Percentiles rank a stretch among this genome's conserved stretches.
Conservation (phyloP, 495 filamentous ascomycete species). For the Platismatia glauca region DNA sequence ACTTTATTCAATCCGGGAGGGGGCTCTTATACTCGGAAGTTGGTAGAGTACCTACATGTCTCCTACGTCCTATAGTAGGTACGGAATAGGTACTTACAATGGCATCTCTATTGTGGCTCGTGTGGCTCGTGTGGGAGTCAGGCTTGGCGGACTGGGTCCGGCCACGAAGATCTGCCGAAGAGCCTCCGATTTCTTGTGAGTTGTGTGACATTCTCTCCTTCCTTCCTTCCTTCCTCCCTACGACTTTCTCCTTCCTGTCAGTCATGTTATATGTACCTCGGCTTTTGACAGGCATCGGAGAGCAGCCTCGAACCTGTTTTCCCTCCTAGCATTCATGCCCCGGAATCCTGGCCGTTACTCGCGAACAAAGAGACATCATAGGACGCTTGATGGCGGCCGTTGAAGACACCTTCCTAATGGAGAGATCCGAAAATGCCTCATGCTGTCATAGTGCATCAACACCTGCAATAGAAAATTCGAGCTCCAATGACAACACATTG, state of each 20-base stretch:
- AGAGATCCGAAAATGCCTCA: background rate
- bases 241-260: background rate
- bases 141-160: background rate
- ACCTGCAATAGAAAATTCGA: background rate
- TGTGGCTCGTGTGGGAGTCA: no score
- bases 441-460: background rate
- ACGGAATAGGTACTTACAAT: no score
- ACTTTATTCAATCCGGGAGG: no score
- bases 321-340: background rate
- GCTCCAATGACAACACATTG: background rate
- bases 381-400: background rate
- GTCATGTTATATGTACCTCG: background rate
- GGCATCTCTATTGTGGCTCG: no score
- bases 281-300: background rate
- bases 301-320: background rate
- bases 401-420: slow-evolving; percentile 3
- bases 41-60: no score
- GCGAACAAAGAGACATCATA: background rate
- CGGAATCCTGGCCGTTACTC: background rate
- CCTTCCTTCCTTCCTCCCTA: background rate
- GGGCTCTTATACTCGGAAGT: no score
- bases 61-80: no score
- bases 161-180: background rate
- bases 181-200: background rate
- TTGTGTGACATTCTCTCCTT: background rate